Evolutionary conservation across 192 early-diverging fungal species (phyloP), one percentile per base, ranked within the genome.

Genomic region (Coemansia sp.): DNA sequence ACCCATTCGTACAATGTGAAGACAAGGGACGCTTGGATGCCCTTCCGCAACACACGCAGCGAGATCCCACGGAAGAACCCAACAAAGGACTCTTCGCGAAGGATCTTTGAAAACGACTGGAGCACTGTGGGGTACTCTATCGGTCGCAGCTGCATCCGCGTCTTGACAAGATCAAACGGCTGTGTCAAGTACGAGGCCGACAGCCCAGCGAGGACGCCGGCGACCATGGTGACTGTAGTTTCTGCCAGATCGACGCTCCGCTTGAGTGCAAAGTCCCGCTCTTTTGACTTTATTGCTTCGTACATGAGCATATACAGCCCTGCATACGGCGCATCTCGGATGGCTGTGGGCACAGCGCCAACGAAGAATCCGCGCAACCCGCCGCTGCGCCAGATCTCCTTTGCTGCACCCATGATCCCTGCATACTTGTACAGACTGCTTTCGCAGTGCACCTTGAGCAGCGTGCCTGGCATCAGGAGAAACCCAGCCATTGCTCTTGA

Each of bases 111-210:
- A 64, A 83, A 81, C 22, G 77, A 67, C 37, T 76, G 72, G 8
- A 65, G 37, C 49, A 86, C 79, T 1, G 77, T 64, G 13, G 65
- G 73, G 75, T 96, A 95, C 44, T 87, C 84, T 4, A 64, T 59
- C 42, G 94, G 94, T 39, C 91, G 89, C 40, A 98, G 78, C 66
- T 98, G 96, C 86, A 98, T 93, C 17, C 94, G 86, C 17, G 96
- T 98, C 67, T 95, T 95, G 50, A 95, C 75, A 86, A 96, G 86
- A 62, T 98, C 96, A 74, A 98, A 98, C 7, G 96, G 96, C 64
- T 98, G 93, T 1, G 96, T 98, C 42, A 93, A 54, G 9, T 87
- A 81, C 41, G 94, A 94, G 0, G 94, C 91, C 2, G 86, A 65
- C 16, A 92, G 74, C 0, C 95, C 93, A 5, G 89, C 88, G 7